Base-by-base conservation (phyloP, 139 green algal species). In the Astrephomene gubernaculifera region DNA sequence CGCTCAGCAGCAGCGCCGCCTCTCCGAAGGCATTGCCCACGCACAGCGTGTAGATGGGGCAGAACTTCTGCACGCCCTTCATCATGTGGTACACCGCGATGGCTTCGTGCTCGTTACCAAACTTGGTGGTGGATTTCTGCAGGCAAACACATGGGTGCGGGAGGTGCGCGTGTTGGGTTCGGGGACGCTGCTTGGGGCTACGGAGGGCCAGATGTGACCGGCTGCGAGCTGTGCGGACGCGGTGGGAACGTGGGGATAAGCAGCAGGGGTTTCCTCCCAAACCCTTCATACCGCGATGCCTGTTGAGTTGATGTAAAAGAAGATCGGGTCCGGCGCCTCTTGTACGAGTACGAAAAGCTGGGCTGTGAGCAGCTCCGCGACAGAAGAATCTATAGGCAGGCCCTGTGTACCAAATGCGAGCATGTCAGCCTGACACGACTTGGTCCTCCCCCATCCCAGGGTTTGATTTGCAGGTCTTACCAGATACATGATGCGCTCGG, bases 301-400 rank as follows among this genome's bases (percentile, higher is more conserved):
- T 4, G 97, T 98, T 41, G 95, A 99, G 93, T 99, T 99, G 93
- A 99, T 99, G 93, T 99, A 99, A 90, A 99, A 96, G 89, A 96
- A 98, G 65, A 99, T 97, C 25, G 97, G 97, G 64, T 96, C 94
- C 44, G 91, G 91, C 0, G 91, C 91, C 44, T 94, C 90, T 83
- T 94, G 91, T n/a, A 88, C 81, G 57, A 94, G 70, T 71, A 92
- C 82, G 63, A 94, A 91, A 41, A 94, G 86, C 91, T 94, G 89
- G 17, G 89, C 91, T 38, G 88, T 92, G 27, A 93, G 76, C 61
- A 94, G 81, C 86, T 93, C 90, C 24, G 91, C 88, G 27, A 93
- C 89, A 17, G 90, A 92, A 0, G 82, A 89, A 83, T 93, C 91
- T 69, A 93, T 93, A 35, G 91, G 91, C 89, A 94, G 93, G 68